phyloP scores from a whole-genome alignment of 257 asterid species.

The Echites panduratus region DNA sequence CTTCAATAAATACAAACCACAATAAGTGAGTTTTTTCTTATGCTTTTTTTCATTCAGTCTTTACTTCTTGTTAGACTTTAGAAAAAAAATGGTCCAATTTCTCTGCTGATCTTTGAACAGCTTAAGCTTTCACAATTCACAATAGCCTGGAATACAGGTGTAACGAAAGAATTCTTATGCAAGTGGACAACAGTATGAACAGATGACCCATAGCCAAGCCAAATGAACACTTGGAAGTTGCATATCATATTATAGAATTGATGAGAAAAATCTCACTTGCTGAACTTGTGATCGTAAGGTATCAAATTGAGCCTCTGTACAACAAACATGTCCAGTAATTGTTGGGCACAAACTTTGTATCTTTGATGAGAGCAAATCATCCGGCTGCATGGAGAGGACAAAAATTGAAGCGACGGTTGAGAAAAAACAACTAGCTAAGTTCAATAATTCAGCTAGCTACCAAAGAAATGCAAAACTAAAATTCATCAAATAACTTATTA shows the following conservation, averaged over 20 bases:
- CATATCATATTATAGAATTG: background rate
- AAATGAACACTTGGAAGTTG: background rate
- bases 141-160: background rate
- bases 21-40: background rate
- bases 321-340: slow-evolving; percentile 85
- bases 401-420: background rate
- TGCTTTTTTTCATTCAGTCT: background rate
- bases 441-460: background rate
- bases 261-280: slow-evolving; percentile 56
- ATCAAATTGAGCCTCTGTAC: slow-evolving; percentile 81
- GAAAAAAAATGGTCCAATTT: background rate
- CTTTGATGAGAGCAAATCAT: slow-evolving; percentile 67
- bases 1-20: background rate
- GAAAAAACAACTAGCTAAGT: too few species aligned
- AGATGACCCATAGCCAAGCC: slow-evolving; percentile 4
- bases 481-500: background rate
- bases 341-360: slow-evolving; percentile 97
- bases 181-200: background rate
- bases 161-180: background rate
- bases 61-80: background rate
- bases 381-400: slow-evolving; percentile 51
- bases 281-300: slow-evolving; percentile 85
- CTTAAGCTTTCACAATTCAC: slow-evolving; percentile 1
- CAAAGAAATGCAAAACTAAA: background rate
- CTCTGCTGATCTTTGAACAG: background rate